Percentiles rank a stretch among this genome's conserved stretches.
Conservation (phyloP, 2,329 filamentous ascomycete genomes). For the Cordyceps tenuipes region DNA sequence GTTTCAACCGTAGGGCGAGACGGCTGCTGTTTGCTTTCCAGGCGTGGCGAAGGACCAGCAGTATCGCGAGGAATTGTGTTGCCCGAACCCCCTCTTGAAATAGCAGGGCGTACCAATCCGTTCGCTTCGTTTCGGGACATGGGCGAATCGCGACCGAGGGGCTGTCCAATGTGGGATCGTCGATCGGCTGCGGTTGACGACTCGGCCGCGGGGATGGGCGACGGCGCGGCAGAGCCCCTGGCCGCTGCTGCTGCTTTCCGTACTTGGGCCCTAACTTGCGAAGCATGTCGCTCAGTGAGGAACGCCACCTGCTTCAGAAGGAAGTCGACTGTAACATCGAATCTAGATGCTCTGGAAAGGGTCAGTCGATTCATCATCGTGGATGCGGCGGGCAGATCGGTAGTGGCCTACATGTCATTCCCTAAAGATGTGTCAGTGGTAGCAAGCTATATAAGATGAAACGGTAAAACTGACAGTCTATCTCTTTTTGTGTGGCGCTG, state of each 20-base stretch:
- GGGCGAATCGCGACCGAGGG: conserved; percentile 50
- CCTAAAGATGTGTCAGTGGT: conserved; percentile 37
- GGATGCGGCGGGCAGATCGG: neutral
- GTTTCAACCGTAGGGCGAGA: conserved; percentile 22
- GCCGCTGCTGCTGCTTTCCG: conserved; percentile 58
- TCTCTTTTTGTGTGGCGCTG: conserved; percentile 68
- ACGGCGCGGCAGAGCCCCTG: conserved; percentile 47
- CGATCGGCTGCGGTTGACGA: conserved; percentile 28
- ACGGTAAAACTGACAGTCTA: conserved; percentile 61
- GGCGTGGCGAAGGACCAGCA: conserved; percentile 24
- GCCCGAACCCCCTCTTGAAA: conserved; percentile 40
- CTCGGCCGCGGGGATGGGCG: conserved; percentile 46
- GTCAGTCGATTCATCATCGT: conserved; percentile 17
- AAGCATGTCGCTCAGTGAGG: conserved; percentile 84
- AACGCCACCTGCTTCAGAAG: conserved; percentile 89
- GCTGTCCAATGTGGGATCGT: conserved; percentile 45
- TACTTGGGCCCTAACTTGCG: conserved; percentile 85
- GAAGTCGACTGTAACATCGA: conserved; percentile 81
- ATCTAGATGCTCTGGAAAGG: conserved; percentile 55
- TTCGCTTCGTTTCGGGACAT: conserved; percentile 39
- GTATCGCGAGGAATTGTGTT: conserved; percentile 32
- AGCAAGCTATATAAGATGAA: neutral
- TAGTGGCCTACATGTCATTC: conserved; percentile 55
- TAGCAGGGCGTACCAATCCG: conserved; percentile 34
- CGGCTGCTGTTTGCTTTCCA: conserved; percentile 17